phyloP scores from a whole-genome alignment of 345 rosid genomes.

The Euphorbia pulcherrima region DNA sequence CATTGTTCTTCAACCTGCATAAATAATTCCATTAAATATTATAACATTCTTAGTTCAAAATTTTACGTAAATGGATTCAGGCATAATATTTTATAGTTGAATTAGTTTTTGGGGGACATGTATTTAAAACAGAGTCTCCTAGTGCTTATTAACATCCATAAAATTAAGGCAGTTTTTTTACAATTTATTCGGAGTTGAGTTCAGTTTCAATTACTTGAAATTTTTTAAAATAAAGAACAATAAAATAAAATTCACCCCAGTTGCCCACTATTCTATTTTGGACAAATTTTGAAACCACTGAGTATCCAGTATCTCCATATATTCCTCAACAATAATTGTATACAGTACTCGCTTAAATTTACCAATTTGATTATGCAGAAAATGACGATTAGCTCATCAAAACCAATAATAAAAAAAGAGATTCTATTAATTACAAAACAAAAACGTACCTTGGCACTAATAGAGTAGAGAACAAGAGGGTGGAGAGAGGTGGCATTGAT shows the following conservation, averaged over 20 bases:
- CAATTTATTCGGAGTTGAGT: too few relatives aligned
- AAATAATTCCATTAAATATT: background rate
- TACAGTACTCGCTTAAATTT: background rate
- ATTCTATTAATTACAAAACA: background rate
- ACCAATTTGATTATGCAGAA: too few relatives aligned
- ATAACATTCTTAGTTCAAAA: conserved; percentile 6
- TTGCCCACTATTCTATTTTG: background rate
- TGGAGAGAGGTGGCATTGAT: conserved; percentile 56
- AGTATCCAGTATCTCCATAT: background rate
- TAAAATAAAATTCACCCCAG: background rate
- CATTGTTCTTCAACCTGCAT: conserved; percentile 85
- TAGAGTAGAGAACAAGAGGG: conserved; percentile 59
- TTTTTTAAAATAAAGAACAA: conserved; percentile 9
- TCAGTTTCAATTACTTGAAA: too few relatives aligned
- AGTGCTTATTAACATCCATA: too few relatives aligned
- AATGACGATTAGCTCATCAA: too few relatives aligned
- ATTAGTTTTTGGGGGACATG: too few relatives aligned
- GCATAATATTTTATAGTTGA: too few relatives aligned
- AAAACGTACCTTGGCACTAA: conserved; percentile 67
- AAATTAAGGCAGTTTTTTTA: too few relatives aligned
- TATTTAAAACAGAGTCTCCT: too few relatives aligned
- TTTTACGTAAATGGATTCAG: conserved; percentile 3
- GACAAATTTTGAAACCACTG: conserved; percentile 24
- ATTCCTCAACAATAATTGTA: conserved; percentile 2
- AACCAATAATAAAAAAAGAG: background rate